These are phyloP conservation scores for Candida chilensis DNA, from an alignment of 805 yeast genomes.

Conservation along the genomic window DNA sequence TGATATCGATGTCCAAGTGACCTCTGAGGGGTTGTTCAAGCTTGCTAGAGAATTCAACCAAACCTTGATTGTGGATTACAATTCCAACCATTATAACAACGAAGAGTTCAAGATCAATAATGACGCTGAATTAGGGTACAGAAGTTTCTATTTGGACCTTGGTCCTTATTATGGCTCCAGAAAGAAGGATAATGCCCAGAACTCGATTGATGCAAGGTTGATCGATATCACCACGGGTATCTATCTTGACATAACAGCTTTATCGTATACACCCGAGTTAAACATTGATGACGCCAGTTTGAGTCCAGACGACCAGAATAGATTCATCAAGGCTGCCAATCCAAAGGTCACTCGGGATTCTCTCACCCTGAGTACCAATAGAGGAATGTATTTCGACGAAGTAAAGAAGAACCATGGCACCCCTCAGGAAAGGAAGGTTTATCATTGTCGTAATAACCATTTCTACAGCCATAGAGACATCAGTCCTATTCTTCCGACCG, in stretches of 20 bases:
- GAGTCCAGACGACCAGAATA: neutral
- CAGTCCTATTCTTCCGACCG: slow-evolving; percentile 41
- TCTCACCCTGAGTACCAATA: too few species aligned
- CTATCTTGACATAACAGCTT: slow-evolving; percentile 34
- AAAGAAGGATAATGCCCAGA: slow-evolving; percentile 33
- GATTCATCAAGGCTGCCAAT: slow-evolving; percentile 3
- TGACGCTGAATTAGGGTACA: slow-evolving; percentile 16
- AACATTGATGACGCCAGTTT: neutral
- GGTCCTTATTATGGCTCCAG: slow-evolving; percentile 21
- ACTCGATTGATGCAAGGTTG: slow-evolving; percentile 46
- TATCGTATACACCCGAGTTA: slow-evolving; percentile 7
- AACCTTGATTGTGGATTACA: slow-evolving; percentile 33
- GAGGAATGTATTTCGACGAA: neutral
- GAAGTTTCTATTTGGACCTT: slow-evolving; percentile 19
- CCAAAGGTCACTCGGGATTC: slow-evolving; percentile 10
- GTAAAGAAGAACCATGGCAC: too few species aligned
- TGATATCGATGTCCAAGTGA: slow-evolving; percentile 55
- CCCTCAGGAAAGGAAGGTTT: slow-evolving; percentile 6
- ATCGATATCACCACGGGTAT: slow-evolving; percentile 41
- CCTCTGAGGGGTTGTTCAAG: slow-evolving; percentile 30
- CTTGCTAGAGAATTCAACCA: slow-evolving; percentile 41
- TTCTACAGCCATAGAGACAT: slow-evolving; percentile 38
- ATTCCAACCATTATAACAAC: slow-evolving; percentile 3
- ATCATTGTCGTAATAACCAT: slow-evolving; percentile 49
- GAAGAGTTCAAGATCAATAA: slow-evolving; percentile 4